Percentiles rank a stretch among this genome's conserved stretches.
These are phyloP conservation scores for Epichloe glyceriae DNA, from an alignment of 2,329 filamentous ascomycete species.

Conservation along the genomic window DNA sequence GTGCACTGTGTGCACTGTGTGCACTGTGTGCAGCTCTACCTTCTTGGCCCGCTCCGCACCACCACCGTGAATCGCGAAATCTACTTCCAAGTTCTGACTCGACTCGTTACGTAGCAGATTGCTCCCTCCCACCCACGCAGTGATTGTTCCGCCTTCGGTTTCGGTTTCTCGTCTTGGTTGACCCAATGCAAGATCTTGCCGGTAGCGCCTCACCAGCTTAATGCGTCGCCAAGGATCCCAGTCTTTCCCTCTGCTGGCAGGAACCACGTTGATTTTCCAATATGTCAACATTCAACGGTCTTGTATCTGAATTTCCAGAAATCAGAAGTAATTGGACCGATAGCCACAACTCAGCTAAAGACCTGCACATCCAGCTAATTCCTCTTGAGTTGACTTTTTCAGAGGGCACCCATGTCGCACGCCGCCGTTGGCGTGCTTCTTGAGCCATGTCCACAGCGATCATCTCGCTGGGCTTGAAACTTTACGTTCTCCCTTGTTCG, in stretches of 20 bases:
- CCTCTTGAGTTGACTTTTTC: constrained; percentile 65
- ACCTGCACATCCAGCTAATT: background rate
- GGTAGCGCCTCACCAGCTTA: background rate
- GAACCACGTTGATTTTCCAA: background rate
- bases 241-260: background rate
- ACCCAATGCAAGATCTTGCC: background rate
- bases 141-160: too few species aligned
- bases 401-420: constrained; percentile 37
- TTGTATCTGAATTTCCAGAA: constrained; percentile 63
- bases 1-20: too few species aligned
- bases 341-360: background rate
- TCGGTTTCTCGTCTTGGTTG: background rate
- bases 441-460: constrained; percentile 88
- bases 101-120: too few species aligned
- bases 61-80: background rate
- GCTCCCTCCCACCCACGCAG: too few species aligned
- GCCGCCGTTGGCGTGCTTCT: constrained; percentile 68
- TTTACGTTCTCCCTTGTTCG: constrained; percentile 59
- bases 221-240: background rate
- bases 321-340: constrained; percentile 44
- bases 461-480: constrained; percentile 72
- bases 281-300: constrained; percentile 70
- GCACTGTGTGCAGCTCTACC: too few species aligned
- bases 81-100: too few species aligned
- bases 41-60: background rate